Base-by-base conservation (phyloP, 129 eudicot genomes). In the Sambucus nigra region DNA sequence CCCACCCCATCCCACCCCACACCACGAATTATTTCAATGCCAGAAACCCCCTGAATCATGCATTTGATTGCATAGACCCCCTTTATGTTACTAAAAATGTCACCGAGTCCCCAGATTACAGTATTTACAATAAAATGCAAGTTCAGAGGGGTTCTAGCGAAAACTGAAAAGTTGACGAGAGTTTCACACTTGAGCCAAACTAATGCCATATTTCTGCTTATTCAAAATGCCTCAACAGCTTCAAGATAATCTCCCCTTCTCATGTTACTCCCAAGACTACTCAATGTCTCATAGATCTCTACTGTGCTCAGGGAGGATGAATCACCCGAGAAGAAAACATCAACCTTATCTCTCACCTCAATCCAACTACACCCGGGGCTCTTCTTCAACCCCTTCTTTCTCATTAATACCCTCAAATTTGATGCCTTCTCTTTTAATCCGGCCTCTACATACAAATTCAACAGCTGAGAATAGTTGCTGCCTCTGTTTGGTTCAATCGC, bases 291-390 rank as follows among this genome's bases (percentile, higher is more conserved):
- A 56, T 60, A 55, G 15, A 67, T 67, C 63, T 60, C 57, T 8
- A 56, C n/a, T 20, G 61, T 56, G 56, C 28, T 47, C 0, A 53
- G 24, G n/a, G 67, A 71, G 12, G 77, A 71, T 21, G 73, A 66
- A 49, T 67, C 79, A 0, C 73, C 69, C 0, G 79, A 66, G 65
- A 45, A 67, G 52, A 73, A 73, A 40, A 56, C 53, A 27, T 55
- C 69, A 55, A 66, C 61, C 29, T 67, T 51, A 41, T 48, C 13
- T 32, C 27, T 67, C 18, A 73, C 45, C 70, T 73, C 79, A 61
- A 73, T 61, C 79, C 79, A 73, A 27, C 79, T 73, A 35, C 79
- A 66, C 25, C 74, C 79, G 4, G 79, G 73, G 10, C 24, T 28
- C 61, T 73, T 73, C 49, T 26, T 42, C 19, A 73, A 13, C 4